Evolutionary conservation across 2,329 filamentous ascomycete genomes (phyloP).

Genomic region (Penicillium sp.): DNA sequence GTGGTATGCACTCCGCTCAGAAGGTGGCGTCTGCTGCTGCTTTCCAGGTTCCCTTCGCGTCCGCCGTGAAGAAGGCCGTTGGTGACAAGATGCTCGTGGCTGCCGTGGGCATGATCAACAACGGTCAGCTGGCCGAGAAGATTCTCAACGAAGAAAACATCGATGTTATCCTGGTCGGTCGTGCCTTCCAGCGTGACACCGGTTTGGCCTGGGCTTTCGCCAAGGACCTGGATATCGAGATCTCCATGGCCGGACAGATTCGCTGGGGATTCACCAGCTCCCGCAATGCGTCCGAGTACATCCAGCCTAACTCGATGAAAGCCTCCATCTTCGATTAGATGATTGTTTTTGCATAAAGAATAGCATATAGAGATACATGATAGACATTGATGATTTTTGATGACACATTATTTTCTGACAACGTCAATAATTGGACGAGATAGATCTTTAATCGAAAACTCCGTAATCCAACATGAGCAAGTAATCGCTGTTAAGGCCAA

Average conservation of each 20-base stretch:
- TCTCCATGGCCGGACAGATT: conserved; percentile 31
- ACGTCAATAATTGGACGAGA: no score
- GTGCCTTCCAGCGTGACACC: conserved; percentile 25
- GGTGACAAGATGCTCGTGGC: conserved; percentile 67
- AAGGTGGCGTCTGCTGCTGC: conserved; percentile 50
- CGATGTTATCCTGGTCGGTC: conserved; percentile 61
- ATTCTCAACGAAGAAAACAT: conserved; percentile 50
- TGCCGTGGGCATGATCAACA: conserved; percentile 69
- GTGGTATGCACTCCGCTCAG: conserved; percentile 59
- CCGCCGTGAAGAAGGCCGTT: conserved; percentile 67
- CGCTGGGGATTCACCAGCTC: conserved; percentile 31
- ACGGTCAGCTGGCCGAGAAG: conserved; percentile 64
- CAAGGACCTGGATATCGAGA: conserved; percentile 29
- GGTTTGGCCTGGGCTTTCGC: conserved; percentile 27
- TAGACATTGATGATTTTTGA: conserved; percentile 1
- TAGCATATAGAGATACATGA: conserved; percentile 5
- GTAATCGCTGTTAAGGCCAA: no score
- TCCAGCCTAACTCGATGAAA: conserved; percentile 25
- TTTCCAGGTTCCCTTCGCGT: conserved; percentile 71
- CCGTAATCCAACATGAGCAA: no score
- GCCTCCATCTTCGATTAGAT: conserved; percentile 26
- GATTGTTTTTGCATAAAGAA: not conserved
- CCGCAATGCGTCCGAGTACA: conserved; percentile 27
- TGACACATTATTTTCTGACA: not conserved
- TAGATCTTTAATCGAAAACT: no score